Base-by-base conservation (phyloP, 2,329 filamentous ascomycete genomes). In the Ilyonectria mors-panacis region DNA sequence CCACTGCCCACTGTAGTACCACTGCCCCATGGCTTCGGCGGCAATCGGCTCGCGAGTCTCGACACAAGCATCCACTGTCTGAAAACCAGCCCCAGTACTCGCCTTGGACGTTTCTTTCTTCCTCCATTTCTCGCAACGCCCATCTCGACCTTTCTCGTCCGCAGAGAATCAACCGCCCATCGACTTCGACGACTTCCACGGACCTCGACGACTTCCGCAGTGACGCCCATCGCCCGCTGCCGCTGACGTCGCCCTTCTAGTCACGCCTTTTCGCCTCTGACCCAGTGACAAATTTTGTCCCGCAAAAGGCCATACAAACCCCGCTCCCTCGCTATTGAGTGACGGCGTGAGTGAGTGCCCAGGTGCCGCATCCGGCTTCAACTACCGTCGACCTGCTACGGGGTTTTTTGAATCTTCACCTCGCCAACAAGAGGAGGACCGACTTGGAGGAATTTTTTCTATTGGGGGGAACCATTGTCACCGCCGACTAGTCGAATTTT, bases 1-100 rank as follows among this genome's bases (percentile, higher is more conserved):
- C 21, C 56, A 59, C 39, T 48, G 33, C 42, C 39, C 37, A 48
- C 56, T 42, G 58, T 35, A 73, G 65, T 68, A 63, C 70, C 59
- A 66, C 60, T 73, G 64, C 44, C 59, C 58, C 59, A 69, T 75
- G 71, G 68, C 73, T 75, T 75, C 73, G 73, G 73, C 73, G 70
- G 66, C 70, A 75, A 74, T 75, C 73, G 73, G 73, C 73, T 42
- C 39, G 15, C 39, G 39, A 42, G 39, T 42, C 70, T 75, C 63
- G 55, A 64, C 68, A 71, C 65, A 55, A 45, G 70, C 68, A 70
- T 73, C 72, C 70, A 71, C 72, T 66, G 69, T 73, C 63, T 70
- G 70, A 74, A 74, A 74, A 74, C 71, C 71, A 60, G 66, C 70
- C 58, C 69, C 63, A 63, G 55, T 35, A 62, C 63, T 56, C 60